A percentile compares a stretch with the other conserved stretches of the same genome.
These are phyloP conservation scores for Penicillium psychrosexuale DNA, from an alignment of 2,329 filamentous ascomycete species.

Conservation along the genomic window DNA sequence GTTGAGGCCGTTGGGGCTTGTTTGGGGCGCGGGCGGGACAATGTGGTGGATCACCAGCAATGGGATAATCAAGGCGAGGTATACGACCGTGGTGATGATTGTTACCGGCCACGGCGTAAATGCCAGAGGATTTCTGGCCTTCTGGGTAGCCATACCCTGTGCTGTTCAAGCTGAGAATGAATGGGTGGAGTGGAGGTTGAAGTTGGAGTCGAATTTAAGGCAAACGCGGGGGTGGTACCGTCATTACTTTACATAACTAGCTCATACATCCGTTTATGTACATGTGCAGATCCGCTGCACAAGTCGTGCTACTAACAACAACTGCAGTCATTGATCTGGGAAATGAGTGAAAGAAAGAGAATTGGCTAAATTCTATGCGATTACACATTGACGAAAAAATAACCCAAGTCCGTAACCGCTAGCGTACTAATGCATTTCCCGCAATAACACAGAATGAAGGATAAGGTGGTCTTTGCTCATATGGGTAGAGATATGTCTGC, in stretches of 20 bases:
- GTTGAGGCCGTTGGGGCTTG: constrained; percentile 64
- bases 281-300: background rate
- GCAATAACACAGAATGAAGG: constrained; percentile 19
- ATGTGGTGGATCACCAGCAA: constrained; percentile 71
- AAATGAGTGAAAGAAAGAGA: background rate
- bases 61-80: constrained; percentile 72
- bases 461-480: constrained; percentile 23
- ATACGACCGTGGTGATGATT: constrained; percentile 70
- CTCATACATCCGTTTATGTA: background rate
- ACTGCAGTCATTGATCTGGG: background rate
- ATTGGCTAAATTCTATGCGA: constrained; percentile 16
- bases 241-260: constrained; percentile 10
- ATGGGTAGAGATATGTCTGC: constrained; percentile 24
- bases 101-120: constrained; percentile 82
- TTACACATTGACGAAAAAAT: constrained; percentile 11
- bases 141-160: constrained; percentile 33
- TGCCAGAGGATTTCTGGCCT: constrained; percentile 53
- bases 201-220: constrained; percentile 17
- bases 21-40: constrained; percentile 64
- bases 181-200: constrained; percentile 11
- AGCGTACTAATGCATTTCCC: constrained; percentile 30
- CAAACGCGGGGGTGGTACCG: constrained; percentile 22
- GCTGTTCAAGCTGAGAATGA: constrained; percentile 1
- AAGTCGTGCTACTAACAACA: background rate
- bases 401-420: constrained; percentile 19